Evolutionary conservation across 495 filamentous ascomycete species (phyloP).

Genomic region (Talaromyces proteolyticus): DNA sequence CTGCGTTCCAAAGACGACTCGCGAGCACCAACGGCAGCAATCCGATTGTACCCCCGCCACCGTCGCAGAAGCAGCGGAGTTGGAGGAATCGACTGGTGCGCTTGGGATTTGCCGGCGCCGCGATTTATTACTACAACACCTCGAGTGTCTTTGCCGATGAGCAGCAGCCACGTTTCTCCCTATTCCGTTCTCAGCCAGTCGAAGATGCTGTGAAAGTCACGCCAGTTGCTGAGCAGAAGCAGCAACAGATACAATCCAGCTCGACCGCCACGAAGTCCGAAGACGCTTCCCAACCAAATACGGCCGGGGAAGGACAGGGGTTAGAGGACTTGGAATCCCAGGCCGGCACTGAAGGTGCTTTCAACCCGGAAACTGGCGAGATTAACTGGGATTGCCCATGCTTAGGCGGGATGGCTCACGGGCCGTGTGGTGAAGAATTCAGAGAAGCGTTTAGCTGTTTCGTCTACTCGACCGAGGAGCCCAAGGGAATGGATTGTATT

Average conservation of each 20-base stretch:
- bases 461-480: constrained; percentile 86
- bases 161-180: constrained; percentile 51
- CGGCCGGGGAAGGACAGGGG: background rate
- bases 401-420: constrained; percentile 93
- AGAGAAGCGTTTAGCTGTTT: constrained; percentile 95
- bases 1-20: constrained; percentile 51
- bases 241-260: no score
- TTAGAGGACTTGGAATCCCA: constrained; percentile 67
- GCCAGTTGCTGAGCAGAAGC: background rate
- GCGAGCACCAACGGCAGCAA: constrained; percentile 50
- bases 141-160: constrained; percentile 79
- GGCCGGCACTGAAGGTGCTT: constrained; percentile 79
- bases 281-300: background rate
- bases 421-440: constrained; percentile 94
- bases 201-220: background rate
- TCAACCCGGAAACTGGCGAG: constrained; percentile 97
- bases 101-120: constrained; percentile 69
- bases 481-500: constrained; percentile 98
- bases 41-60: constrained; percentile 27
- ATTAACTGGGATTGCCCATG: constrained; percentile 99
- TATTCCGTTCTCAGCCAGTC: background rate
- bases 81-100: constrained; percentile 75
- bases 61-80: constrained; percentile 58
- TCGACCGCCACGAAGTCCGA: constrained; percentile 1
- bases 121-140: constrained; percentile 92